phyloP scores from a whole-genome alignment of 2,329 filamentous ascomycete genomes.

The Byssoonygena ceratinophila region DNA sequence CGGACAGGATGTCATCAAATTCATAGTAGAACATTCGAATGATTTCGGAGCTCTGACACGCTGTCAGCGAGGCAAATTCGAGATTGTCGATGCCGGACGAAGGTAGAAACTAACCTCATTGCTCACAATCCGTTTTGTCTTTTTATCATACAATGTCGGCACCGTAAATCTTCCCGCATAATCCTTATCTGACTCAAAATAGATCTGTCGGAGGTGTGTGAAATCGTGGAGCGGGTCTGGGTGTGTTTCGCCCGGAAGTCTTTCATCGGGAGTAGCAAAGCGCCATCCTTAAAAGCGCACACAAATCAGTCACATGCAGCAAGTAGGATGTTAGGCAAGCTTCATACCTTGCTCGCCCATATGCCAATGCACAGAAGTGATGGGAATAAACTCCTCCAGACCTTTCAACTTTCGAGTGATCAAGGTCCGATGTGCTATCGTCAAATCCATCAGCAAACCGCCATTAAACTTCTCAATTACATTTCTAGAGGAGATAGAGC shows the following conservation, averaged over 20 bases:
- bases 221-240: slow-evolving; percentile 53
- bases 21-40: slow-evolving; percentile 76
- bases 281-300: slow-evolving; percentile 56
- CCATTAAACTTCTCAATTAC: background rate
- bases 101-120: slow-evolving; percentile 63
- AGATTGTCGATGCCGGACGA: too few relatives aligned
- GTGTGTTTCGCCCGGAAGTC: slow-evolving; percentile 42
- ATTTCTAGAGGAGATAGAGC: too few relatives aligned
- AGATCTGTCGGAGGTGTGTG: slow-evolving; percentile 66
- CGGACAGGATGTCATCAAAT: slow-evolving; percentile 62
- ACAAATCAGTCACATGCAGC: slow-evolving; percentile 13
- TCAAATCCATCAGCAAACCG: background rate
- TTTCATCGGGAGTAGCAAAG: slow-evolving; percentile 58
- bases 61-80: background rate
- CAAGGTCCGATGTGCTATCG: slow-evolving; percentile 65
- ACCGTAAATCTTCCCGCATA: slow-evolving; percentile 79
- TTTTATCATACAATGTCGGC: slow-evolving; percentile 65
- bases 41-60: slow-evolving; percentile 59
- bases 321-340: too few relatives aligned
- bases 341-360: slow-evolving; percentile 54
- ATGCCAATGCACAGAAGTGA: slow-evolving; percentile 87
- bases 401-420: slow-evolving; percentile 88
- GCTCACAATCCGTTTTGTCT: slow-evolving; percentile 64
- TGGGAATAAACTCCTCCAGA: slow-evolving; percentile 68
- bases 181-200: slow-evolving; percentile 61